Base-by-base conservation (phyloP, 176 grass and related monocot species). In the Ensete glaucum region DNA sequence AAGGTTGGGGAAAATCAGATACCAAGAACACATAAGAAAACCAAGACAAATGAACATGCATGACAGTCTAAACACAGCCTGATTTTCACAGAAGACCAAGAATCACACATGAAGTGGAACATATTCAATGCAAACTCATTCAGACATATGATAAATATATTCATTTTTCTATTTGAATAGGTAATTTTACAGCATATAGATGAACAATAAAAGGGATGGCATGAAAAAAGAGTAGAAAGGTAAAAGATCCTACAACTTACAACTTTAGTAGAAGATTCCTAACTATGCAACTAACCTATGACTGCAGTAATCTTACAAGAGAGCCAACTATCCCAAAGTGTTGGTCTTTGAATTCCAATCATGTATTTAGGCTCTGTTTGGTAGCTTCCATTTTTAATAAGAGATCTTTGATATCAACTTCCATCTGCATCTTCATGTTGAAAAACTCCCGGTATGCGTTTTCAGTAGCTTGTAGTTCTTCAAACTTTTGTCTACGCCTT, bases 351-450 rank as follows among this genome's bases (percentile, higher is more conserved):
- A 25, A 70, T 22, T 8, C 69, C 27, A 54, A 9, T 71, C 77
- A 79, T 53, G 70, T 63, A 52, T 76, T 87, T 77, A 78, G 86
- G 77, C 89, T 91, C 58, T 85, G 82, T 80, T 83, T 98, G 67
- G 89, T 27, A 49, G 81, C 78, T 54, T 93, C 95, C 86, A 98
- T 91, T 89, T 98, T 98, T 76, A 90, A 78, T 68, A 98, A 81
- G 59, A 98, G 81, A 71, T 93, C 84, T 82, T 82, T 85, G 50
- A 93, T 91, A 77, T 85, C 83, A 80, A 71, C 72, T 77, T 87
- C 84, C 95, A 98, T 98, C 81, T 85, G 86, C 58, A 85, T 87
- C 83, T 91, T 98, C 85, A 91, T 85, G 80, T 80, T 87, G 21
- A 82, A 82, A 83, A 85, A 98, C 68, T 87, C 78, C 23, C 80